phyloP scores from a whole-genome alignment of 768 basidiomycete genomes.

The Dioszegia hungarica region DNA sequence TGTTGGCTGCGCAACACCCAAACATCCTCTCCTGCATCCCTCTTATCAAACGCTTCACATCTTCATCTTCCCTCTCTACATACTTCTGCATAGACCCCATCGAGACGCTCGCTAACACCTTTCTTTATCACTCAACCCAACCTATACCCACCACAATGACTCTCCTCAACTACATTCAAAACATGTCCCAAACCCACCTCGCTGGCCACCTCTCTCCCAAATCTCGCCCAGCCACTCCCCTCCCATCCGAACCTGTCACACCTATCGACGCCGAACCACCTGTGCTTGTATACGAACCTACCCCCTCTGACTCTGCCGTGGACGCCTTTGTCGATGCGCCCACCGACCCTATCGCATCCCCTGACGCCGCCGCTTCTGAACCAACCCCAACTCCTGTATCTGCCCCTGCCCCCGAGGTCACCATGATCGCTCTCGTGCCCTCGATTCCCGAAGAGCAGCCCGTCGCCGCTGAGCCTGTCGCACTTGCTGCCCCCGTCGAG shows the following conservation, averaged over 20 bases:
- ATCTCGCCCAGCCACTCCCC: slow-evolving; percentile 1
- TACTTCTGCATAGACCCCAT: no score
- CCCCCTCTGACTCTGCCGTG: background rate
- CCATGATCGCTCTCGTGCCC: background rate
- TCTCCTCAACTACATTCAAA: slow-evolving; percentile 16
- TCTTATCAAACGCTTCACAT: background rate
- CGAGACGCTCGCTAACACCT: background rate
- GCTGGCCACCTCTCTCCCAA: slow-evolving; percentile 10
- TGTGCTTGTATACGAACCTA: background rate
- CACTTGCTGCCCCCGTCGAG: slow-evolving; percentile 53
- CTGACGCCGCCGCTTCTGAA: background rate
- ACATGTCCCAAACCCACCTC: slow-evolving; percentile 8
- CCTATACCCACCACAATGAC: slow-evolving; percentile 10
- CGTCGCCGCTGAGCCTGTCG: slow-evolving; percentile 49
- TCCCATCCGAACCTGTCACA: slow-evolving; percentile 6
- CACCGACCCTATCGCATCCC: background rate
- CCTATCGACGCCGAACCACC: background rate
- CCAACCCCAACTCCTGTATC: background rate
- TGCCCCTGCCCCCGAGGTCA: background rate
- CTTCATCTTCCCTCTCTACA: background rate
- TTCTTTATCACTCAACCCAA: background rate
- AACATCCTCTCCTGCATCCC: background rate
- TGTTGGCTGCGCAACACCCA: background rate
- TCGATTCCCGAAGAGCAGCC: slow-evolving; percentile 5
- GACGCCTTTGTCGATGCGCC: slow-evolving; percentile 5